Evolutionary conservation across 1,284 basidiomycete genomes (phyloP).

Genomic region (Melampsora larici-populina): DNA sequence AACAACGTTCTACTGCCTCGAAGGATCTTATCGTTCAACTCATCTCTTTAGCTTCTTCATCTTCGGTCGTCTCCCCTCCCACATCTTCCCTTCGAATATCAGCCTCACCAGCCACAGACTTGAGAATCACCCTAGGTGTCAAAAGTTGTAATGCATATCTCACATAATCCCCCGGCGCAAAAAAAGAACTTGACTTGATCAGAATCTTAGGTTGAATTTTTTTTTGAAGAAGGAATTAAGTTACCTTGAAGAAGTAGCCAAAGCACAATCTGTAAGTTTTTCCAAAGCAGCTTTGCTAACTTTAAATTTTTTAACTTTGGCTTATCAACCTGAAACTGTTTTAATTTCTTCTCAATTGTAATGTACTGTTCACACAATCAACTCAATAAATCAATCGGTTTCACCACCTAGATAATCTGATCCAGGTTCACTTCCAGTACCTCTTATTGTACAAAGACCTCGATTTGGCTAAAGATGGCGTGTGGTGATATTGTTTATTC

Average conservation of each 20-base stretch:
- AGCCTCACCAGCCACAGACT: conserved; percentile 68
- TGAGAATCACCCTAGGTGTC: conserved; percentile 85
- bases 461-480: conserved; percentile 95
- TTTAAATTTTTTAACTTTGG: conserved; percentile 78
- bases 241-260: conserved; percentile 75
- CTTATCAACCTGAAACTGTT: conserved; percentile 79
- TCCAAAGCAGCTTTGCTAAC: conserved; percentile 75
- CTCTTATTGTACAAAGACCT: conserved; percentile 83
- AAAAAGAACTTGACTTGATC: background rate
- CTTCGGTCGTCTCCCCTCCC: too few species aligned
- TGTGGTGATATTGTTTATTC: conserved; percentile 96
- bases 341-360: conserved; percentile 82
- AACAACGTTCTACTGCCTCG: too few species aligned
- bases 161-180: background rate
- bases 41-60: too few species aligned
- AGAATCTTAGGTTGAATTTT: conserved; percentile 26
- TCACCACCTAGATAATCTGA: conserved; percentile 54
- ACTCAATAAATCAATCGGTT: conserved; percentile 85
- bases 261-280: conserved; percentile 77
- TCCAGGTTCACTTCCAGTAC: conserved; percentile 63
- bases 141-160: conserved; percentile 90
- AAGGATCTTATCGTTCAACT: too few species aligned
- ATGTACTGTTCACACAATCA: conserved; percentile 89
- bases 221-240: conserved; percentile 22
- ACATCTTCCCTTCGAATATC: conserved; percentile 84